Percentiles rank a stretch among this genome's conserved stretches.
Evolutionary conservation across 176 grass and related monocot genomes (phyloP).

Genomic region (Bolboschoenus planiculmis): DNA sequence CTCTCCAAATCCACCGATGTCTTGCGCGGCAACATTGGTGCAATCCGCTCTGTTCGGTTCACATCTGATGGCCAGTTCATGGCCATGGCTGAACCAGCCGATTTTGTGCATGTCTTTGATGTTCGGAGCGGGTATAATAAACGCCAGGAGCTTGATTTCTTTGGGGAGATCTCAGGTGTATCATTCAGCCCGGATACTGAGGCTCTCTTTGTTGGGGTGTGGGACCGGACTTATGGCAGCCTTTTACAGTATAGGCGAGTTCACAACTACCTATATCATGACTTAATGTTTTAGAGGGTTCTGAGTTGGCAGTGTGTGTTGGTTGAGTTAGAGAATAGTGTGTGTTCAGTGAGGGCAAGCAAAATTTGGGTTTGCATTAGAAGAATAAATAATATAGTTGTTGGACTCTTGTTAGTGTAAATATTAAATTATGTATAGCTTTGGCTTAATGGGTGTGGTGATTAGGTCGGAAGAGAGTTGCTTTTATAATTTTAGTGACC

Average conservation of each 20-base stretch:
- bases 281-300: conserved; percentile 51
- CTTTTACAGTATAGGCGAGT: conserved; percentile 71
- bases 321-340: neutral
- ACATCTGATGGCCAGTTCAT: conserved; percentile 82
- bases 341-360: neutral
- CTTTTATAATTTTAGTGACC: neutral
- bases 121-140: conserved; percentile 59
- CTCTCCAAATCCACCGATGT: conserved; percentile 62
- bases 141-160: conserved; percentile 91
- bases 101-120: conserved; percentile 85
- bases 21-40: conserved; percentile 82
- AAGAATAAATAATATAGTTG: conserved; percentile 1
- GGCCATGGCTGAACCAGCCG: conserved; percentile 89
- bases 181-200: conserved; percentile 83
- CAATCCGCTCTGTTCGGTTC: conserved; percentile 81
- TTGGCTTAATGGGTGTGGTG: neutral
- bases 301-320: conserved; percentile 7
- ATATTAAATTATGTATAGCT: conserved; percentile 28
- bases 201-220: conserved; percentile 71
- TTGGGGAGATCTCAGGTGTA: conserved; percentile 84
- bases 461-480: neutral
- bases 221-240: conserved; percentile 89
- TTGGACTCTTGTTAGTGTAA: conserved; percentile 10
- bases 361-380: conserved; percentile 18
- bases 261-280: conserved; percentile 54